phyloP scores from a whole-genome alignment of 2,329 filamentous ascomycete species.

The Phaeosphaeriaceae sp. region DNA sequence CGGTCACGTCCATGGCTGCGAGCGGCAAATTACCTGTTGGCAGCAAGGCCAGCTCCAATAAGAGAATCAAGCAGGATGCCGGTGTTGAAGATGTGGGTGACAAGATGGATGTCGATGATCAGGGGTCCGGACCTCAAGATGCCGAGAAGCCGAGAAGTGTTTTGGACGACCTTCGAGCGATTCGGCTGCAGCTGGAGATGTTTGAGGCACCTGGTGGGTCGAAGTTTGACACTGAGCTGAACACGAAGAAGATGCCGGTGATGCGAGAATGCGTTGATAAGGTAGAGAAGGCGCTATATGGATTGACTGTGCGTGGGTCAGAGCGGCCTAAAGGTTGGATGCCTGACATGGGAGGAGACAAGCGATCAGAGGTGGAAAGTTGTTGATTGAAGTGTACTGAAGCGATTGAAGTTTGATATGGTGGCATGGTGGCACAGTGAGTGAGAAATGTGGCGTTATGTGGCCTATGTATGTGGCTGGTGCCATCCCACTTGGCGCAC shows the following conservation, averaged over 20 bases:
- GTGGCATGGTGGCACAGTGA: too few species aligned
- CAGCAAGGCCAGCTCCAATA: conserved; percentile 43
- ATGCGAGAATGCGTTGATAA: conserved; percentile 91
- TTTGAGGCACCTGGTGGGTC: conserved; percentile 63
- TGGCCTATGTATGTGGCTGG: conserved; percentile 27
- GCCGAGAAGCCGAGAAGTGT: conserved; percentile 63
- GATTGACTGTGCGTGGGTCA: conserved; percentile 82
- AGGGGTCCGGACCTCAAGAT: conserved; percentile 21
- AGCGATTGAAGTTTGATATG: neutral
- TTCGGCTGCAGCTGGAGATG: conserved; percentile 78
- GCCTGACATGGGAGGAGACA: conserved; percentile 68
- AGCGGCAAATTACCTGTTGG: conserved; percentile 61
- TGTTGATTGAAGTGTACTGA: conserved; percentile 25
- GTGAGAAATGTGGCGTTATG: neutral
- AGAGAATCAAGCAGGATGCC: conserved; percentile 28
- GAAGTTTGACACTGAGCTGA: conserved; percentile 67
- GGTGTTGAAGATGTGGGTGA: conserved; percentile 27
- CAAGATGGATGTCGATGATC: conserved; percentile 46
- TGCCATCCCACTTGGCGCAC: conserved; percentile 23
- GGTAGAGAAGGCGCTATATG: conserved; percentile 90
- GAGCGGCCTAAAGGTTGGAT: conserved; percentile 93
- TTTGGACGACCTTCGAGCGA: conserved; percentile 77
- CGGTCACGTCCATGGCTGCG: conserved; percentile 84
- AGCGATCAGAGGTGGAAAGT: conserved; percentile 51
- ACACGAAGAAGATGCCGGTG: conserved; percentile 77